Percentiles rank a stretch among this genome's conserved stretches.
These are phyloP conservation scores for Podosphaera xanthii DNA, from an alignment of 2,329 filamentous ascomycete species.

Conservation along the genomic window DNA sequence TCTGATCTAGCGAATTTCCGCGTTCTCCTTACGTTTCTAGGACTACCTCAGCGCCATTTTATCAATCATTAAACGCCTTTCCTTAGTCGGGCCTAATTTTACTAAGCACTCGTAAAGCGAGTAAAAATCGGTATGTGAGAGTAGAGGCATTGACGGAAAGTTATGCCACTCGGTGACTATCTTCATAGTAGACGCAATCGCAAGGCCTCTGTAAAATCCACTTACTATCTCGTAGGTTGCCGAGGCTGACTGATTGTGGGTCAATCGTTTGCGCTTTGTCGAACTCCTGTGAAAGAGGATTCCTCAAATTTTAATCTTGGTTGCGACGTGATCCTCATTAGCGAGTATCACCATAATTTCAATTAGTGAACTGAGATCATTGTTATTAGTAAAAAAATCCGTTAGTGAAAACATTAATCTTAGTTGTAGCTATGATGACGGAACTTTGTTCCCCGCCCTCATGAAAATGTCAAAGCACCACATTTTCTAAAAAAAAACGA, in stretches of 20 bases:
- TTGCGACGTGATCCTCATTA: neutral
- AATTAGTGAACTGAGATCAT: neutral
- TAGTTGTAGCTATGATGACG: neutral
- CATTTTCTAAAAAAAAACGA: too few species aligned
- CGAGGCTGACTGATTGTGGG: neutral
- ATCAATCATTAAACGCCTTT: neutral
- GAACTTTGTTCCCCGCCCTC: too few species aligned
- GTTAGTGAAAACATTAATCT: neutral
- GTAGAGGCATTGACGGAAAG: neutral
- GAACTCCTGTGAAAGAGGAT: neutral
- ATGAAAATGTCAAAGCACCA: too few species aligned
- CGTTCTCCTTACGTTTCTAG: neutral
- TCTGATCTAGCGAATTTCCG: neutral
- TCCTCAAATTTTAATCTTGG: neutral
- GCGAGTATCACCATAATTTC: neutral
- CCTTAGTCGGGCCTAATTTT: neutral
- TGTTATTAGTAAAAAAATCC: neutral
- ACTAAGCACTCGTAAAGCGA: neutral
- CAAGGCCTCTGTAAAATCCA: constrained; percentile 2
- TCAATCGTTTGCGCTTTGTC: constrained; percentile 1
- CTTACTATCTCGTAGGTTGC: constrained; percentile 3
- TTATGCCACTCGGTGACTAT: neutral
- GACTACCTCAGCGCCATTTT: neutral
- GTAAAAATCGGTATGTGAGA: too few species aligned
- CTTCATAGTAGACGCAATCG: neutral